These are phyloP conservation scores for Penicillium riverlandense DNA, from an alignment of 495 filamentous ascomycete species.

Conservation along the genomic window DNA sequence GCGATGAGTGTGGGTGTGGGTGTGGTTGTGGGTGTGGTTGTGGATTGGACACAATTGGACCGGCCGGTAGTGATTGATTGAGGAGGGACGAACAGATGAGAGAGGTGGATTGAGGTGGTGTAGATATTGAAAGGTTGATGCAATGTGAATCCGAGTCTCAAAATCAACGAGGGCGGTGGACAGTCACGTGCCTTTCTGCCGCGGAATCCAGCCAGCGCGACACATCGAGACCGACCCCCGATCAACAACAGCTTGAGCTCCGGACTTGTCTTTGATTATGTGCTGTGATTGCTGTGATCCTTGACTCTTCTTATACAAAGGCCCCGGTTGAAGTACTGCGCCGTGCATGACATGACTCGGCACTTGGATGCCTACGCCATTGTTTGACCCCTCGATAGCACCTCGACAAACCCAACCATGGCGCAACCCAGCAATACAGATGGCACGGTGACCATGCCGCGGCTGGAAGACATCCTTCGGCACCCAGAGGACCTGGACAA, in stretches of 20 bases:
- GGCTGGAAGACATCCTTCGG: conserved; percentile 49
- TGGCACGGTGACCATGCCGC: conserved; percentile 37
- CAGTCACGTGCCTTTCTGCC: too few species aligned
- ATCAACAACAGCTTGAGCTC: too few species aligned
- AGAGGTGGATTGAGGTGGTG: too few species aligned
- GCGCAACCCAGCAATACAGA: conserved; percentile 29
- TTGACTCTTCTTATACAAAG: neutral
- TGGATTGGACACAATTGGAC: neutral
- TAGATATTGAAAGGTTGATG: too few species aligned
- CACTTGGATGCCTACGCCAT: neutral
- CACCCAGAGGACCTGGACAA: conserved; percentile 90
- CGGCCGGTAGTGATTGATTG: neutral
- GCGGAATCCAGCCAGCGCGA: too few species aligned
- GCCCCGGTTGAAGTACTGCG: too few species aligned
- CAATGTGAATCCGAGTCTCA: neutral
- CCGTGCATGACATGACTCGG: too few species aligned
- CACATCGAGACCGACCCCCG: too few species aligned
- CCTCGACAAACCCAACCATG: conserved; percentile 20
- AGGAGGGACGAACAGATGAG: too few species aligned
- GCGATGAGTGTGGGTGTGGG: too few species aligned
- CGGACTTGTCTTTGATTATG: too few species aligned
- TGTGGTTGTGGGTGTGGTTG: neutral
- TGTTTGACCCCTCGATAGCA: neutral
- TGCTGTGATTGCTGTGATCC: neutral
- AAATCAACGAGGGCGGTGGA: conserved; percentile 3